These are phyloP conservation scores for Protomyces inundatus DNA, from an alignment of 1,139 yeast genomes.

Conservation along the genomic window DNA sequence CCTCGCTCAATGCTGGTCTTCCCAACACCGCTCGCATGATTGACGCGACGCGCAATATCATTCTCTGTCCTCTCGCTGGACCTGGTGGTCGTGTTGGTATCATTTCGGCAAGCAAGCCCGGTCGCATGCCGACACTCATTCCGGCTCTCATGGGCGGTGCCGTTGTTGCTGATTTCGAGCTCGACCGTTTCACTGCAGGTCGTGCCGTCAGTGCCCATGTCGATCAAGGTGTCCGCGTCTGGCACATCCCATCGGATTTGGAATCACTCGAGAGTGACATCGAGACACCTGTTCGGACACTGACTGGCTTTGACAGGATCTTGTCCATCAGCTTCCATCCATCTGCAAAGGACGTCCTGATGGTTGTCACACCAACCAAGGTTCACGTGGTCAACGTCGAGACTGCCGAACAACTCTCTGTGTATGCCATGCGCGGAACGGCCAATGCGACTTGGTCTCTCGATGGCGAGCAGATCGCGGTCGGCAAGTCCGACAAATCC, in stretches of 20 bases:
- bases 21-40: constrained; percentile 23
- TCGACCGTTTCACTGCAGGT: constrained; percentile 5
- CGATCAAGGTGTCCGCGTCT: constrained; percentile 9
- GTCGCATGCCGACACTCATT: constrained; percentile 16
- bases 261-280: constrained; percentile 9
- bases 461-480: constrained; percentile 12
- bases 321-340: constrained; percentile 12
- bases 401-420: neutral
- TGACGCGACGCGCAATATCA: constrained; percentile 5
- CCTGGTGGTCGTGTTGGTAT: constrained; percentile 20
- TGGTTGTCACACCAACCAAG: constrained; percentile 17
- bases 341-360: constrained; percentile 1
- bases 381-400: constrained; percentile 2
- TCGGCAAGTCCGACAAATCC: constrained; percentile 22
- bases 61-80: constrained; percentile 16
- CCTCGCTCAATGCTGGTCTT: constrained; percentile 15
- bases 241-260: constrained; percentile 12
- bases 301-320: constrained; percentile 17
- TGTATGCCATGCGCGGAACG: neutral
- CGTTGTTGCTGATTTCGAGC: constrained; percentile 15
- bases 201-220: constrained; percentile 20
- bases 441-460: constrained; percentile 21
- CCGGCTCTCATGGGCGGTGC: constrained; percentile 17
- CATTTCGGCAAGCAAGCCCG: neutral
- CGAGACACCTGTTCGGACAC: constrained; percentile 6